Base-by-base conservation (phyloP, 768 basidiomycete genomes). In the Amanita brunnescens region DNA sequence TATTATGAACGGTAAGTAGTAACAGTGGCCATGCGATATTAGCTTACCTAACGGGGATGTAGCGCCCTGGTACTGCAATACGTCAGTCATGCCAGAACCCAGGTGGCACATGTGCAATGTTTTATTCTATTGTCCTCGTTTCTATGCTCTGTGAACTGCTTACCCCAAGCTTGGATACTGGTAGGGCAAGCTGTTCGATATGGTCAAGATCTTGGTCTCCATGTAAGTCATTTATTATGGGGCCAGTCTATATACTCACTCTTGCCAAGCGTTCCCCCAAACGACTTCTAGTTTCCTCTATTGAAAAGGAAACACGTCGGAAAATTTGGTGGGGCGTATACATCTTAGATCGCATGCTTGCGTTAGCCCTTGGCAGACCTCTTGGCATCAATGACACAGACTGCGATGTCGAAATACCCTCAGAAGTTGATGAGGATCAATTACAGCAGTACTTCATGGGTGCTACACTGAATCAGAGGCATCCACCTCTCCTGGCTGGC, bases 271-370 rank as follows among this genome's bases (percentile, higher is more conserved):
- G 92, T 52, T 91, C 91, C 2, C 86, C 90, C 3, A 80, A 85
- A 46, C 79, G 88, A 40, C 74, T 93, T 41, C 62, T 73, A 14
- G 72, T 92, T 32, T 70, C 80, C 16, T 71, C 83, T 33, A 78
- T 88, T 35, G 89, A 94, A 65, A 94, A 91, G 66, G 90, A 94
- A 67, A 88, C 89, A 0, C 80, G 91, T 26, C 75, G 85, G 55
- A 91, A 93, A 68, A 85, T 93, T 46, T 94, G 92, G 92, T 94
- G 92, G 90, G 83, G 87, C 38, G 88, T 93, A 23, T 95, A 95
- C 61, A 83, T 83, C 21, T 72, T 95, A 45, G 92, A 89, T 65
- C 83, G 91, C 45, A 92, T 93, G 88, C 83, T 95, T 16, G 92
- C 92, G 20, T 80, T 94, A 47, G 85, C 91, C 12, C 74, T 95